Evolutionary conservation across 805 yeast genomes (phyloP), one percentile per base, ranked within the genome.

Genomic region (Starmerella roubikii): DNA sequence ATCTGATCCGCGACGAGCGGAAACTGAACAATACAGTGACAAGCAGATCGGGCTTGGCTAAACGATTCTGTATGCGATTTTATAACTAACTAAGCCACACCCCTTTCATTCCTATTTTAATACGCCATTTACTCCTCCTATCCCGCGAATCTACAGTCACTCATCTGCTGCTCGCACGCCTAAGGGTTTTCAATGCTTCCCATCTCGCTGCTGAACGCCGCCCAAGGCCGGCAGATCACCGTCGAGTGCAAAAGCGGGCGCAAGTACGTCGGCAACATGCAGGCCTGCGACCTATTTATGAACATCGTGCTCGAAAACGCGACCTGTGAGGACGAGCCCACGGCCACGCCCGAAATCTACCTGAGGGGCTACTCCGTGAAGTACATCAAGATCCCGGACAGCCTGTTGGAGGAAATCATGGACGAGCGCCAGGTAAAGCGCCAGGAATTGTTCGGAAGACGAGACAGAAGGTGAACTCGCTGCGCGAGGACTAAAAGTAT

Each of bases 221-320:
- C 94, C 15, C 86, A 85, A 58, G 86, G 83, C 41, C 86, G 82
- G 54, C 80, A 85, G 28, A 70, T 91, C 53, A 69, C 79, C 54
- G 83, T 91, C 35, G 98, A 88, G 58, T 71, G 91, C 55, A 91
- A 91, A 59, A 76, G 79, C 40, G 95, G 97, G 25, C 95, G 83
- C 53, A 76, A 88, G 9, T 66, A 86, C 35, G 79, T 78, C 53
- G 99, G 99, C 36, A 72, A 71, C 40, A 66, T 91, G 43, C 72
- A 74, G 40, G 80, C 82, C 54, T 84, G 94, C 51, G 99, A 91
- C 58, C 76, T 83, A 29, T 82, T 93, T 85, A 91, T 91, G 99
- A 91, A 91, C 58, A 66, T 91, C 48, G 81, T 94, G 1, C 66
- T 91, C 38, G 68, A 68, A 25, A 76, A 85, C 46, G 96, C 78